Percentiles rank a stretch among this genome's conserved stretches.
Conservation (phyloP, 2,329 filamentous ascomycete genomes). For the Pochonia chlamydosporia region DNA sequence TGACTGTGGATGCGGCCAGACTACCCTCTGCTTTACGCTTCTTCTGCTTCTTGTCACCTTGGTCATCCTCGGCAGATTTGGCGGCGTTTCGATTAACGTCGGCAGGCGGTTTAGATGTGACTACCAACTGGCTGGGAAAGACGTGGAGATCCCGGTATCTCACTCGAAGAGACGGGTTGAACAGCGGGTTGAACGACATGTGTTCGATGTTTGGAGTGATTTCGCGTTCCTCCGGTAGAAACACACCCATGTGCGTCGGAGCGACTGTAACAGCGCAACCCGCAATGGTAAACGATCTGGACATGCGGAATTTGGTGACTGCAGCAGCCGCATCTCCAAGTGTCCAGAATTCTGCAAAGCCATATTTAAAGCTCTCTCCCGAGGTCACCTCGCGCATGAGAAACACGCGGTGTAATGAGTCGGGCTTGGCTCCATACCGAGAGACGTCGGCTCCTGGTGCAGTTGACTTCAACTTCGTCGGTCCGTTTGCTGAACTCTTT, state of each 20-base stretch:
- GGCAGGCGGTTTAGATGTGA: constrained; percentile 46
- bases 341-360: constrained; percentile 77
- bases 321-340: constrained; percentile 72
- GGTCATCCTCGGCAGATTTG: constrained; percentile 19
- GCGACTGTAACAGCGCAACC: constrained; percentile 65
- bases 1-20: constrained; percentile 21
- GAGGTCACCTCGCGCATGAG: constrained; percentile 67
- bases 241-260: constrained; percentile 80
- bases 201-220: constrained; percentile 47
- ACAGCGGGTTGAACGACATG: constrained; percentile 65
- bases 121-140: constrained; percentile 60
- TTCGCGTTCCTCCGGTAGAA: constrained; percentile 64
- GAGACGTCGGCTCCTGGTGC: constrained; percentile 48
- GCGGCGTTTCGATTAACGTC: constrained; percentile 19
- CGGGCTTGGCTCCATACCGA: constrained; percentile 64
- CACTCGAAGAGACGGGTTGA: constrained; percentile 61
- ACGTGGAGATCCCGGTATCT: constrained; percentile 73
- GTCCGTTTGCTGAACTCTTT: constrained; percentile 36
- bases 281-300: constrained; percentile 71
- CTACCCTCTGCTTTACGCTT: constrained; percentile 47
- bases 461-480: constrained; percentile 53
- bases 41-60: constrained; percentile 37
- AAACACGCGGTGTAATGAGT: constrained; percentile 71
- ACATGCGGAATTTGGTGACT: constrained; percentile 63
- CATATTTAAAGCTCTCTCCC: constrained; percentile 72